Evolutionary conservation across 768 basidiomycete genomes (phyloP).

Genomic region (Collybiopsis luxurians): DNA sequence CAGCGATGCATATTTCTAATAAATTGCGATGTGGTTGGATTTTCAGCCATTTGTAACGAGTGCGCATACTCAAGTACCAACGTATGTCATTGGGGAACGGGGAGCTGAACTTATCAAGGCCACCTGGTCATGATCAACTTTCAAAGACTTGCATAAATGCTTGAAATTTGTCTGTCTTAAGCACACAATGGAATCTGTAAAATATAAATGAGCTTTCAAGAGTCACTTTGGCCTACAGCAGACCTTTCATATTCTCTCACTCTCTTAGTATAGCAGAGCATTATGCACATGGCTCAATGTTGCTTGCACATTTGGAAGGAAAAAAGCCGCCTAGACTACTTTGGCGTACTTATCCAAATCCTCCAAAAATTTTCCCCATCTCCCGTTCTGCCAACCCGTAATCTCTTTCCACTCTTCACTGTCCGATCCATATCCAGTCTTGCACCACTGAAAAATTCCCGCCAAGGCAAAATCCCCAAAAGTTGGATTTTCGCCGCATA

Average conservation of each 20-base stretch:
- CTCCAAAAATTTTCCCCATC: constrained; percentile 22
- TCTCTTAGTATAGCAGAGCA: no score
- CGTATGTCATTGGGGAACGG: constrained; percentile 27
- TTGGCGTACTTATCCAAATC: constrained; percentile 19
- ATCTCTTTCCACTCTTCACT: constrained; percentile 28
- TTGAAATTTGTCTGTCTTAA: no score
- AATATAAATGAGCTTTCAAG: no score
- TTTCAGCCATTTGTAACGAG: constrained; percentile 22
- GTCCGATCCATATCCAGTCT: constrained; percentile 18
- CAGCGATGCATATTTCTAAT: no score
- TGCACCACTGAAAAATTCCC: constrained; percentile 21
- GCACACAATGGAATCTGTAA: no score
- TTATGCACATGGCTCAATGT: neutral
- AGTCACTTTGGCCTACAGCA: no score
- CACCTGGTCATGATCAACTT: neutral
- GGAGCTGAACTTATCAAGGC: constrained; percentile 27
- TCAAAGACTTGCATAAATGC: neutral
- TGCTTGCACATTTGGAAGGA: neutral
- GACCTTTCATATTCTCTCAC: no score
- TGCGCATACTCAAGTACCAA: constrained; percentile 25
- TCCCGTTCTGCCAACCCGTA: constrained; percentile 23
- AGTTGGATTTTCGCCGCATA: constrained; percentile 23
- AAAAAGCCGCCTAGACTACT: neutral
- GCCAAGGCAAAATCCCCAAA: constrained; percentile 31
- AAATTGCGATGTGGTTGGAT: neutral